Evolutionary conservation across 225 moss, liverwort and hornwort species (phyloP), one percentile per base, ranked within the genome.

Genomic region (Bryum argenteum): DNA sequence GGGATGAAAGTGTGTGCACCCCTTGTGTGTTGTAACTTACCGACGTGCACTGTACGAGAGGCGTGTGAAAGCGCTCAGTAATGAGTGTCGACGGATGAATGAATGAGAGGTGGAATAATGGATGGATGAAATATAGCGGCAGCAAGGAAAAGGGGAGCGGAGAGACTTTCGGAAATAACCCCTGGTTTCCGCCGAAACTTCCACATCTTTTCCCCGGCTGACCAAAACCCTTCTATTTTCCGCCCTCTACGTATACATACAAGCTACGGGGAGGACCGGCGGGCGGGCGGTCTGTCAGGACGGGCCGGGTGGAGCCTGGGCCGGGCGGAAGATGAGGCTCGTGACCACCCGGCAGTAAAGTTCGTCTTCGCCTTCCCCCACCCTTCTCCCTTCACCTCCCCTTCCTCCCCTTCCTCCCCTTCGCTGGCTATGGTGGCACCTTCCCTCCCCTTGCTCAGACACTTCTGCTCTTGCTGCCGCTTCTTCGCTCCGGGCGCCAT

Each of bases 161-260:
- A 26, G 17, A 18, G 78, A 78, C 78, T 74, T 67, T 71, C 13
- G 47, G 74, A 82, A 82, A 42, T 12, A 21, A 58, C 82, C 53
- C 63, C 63, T 6, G 63, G 75, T 79, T 71, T 75, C 78, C 71
- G 20, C 6, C 75, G 82, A 82, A 82, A 26, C 63, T 82, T 82
- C 82, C 11, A 1, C 0, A 24, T 24, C 82, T 45, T 79, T 82
- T 75, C 82, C 45, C 0, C 1, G 55, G 82, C 82, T 82, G 82
- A 82, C 82, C 71, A 71, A 9, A 47, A 65, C 23, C 4, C 37
- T 24, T 63, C 58, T 38, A 64, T 23, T 57, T 28, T 19, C 41
- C 19, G 47, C 48, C 17, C 20, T 14, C 47, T 61, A 76, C 66
- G 75, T 54, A 63, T 19, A 0, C 0, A 1, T 1, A 5, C 63